Percentiles rank a stretch among this genome's conserved stretches.
These are phyloP conservation scores for Cutaneotrichosporon cyanovorans DNA, from an alignment of 1,284 basidiomycete species.

Conservation along the genomic window DNA sequence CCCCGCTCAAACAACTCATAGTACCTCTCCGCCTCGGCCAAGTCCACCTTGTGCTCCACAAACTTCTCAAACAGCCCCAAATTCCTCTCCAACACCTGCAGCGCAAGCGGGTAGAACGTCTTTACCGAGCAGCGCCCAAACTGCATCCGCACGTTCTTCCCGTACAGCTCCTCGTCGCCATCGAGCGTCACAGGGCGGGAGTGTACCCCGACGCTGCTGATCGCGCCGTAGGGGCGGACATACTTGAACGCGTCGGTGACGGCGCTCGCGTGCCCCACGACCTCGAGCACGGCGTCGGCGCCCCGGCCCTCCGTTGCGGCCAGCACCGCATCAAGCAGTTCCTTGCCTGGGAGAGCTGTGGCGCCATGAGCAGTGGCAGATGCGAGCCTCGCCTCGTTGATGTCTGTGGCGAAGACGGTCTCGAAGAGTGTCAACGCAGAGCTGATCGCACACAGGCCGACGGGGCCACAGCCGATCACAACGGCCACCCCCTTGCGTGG, in stretches of 20 bases:
- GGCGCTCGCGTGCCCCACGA: conserved; percentile 69
- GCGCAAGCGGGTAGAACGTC: conserved; percentile 65
- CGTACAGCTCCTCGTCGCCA: conserved; percentile 55
- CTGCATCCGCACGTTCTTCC: conserved; percentile 56
- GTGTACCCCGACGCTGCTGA: conserved; percentile 68
- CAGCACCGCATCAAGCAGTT: conserved; percentile 25
- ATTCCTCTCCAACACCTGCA: conserved; percentile 54
- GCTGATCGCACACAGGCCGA: conserved; percentile 45
- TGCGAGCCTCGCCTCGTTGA: conserved; percentile 19
- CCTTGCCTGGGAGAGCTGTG: conserved; percentile 29
- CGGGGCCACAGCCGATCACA: conserved; percentile 49
- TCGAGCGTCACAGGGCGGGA: conserved; percentile 27
- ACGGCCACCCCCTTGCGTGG: conserved; percentile 34
- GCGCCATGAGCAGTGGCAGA: conserved; percentile 43
- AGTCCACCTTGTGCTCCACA: conserved; percentile 36
- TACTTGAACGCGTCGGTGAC: conserved; percentile 66
- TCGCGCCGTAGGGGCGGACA: conserved; percentile 69
- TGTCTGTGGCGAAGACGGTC: conserved; percentile 37
- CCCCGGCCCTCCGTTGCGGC: conserved; percentile 42
- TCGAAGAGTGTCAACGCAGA: conserved; percentile 43
- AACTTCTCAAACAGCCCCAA: conserved; percentile 37
- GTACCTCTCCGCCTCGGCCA: conserved; percentile 41
- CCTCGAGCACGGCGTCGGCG: conserved; percentile 52
- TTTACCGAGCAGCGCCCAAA: conserved; percentile 74
- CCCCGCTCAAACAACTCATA: conserved; percentile 41